Conservation (phyloP, 164 flowering plant genomes). For the Stephania japonica region DNA sequence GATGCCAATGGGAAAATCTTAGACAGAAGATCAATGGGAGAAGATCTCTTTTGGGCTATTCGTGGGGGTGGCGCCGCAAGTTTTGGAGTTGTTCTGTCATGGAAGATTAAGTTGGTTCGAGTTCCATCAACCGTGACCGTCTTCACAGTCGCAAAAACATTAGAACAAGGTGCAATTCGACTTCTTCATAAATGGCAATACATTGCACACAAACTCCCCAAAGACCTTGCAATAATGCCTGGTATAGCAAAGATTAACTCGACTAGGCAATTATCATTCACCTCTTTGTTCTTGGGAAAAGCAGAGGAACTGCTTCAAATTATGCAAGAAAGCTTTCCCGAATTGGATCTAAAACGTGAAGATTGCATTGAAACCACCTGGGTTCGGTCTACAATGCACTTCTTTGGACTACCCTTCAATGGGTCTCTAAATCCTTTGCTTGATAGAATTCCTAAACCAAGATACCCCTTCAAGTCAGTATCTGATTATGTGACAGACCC, state of each 20-base stretch:
- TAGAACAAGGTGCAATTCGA: constrained; percentile 8
- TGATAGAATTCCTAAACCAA: background rate
- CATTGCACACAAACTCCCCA: background rate
- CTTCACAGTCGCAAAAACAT: background rate
- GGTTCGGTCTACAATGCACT: background rate
- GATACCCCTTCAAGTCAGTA: too few relatives aligned
- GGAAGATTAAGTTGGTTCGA: constrained; percentile 1
- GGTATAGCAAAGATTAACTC: too few relatives aligned
- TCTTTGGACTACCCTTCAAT: background rate
- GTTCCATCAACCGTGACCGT: constrained; percentile 8
- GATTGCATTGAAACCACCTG: constrained; percentile 3
- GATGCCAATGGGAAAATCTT: background rate
- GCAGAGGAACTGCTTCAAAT: background rate
- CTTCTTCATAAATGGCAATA: constrained; percentile 8
- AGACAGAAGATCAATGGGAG: constrained; percentile 1
- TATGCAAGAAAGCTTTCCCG: background rate
- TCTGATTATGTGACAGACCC: background rate
- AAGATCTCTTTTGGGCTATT: constrained; percentile 8
- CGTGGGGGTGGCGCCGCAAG: constrained; percentile 4
- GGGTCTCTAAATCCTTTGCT: background rate
- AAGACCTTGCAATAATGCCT: background rate
- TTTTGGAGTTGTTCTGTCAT: constrained; percentile 7
- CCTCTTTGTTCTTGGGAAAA: constrained; percentile 1
- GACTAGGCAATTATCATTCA: background rate
- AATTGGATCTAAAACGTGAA: background rate